Evolutionary conservation across 2,329 filamentous ascomycete species (phyloP), one percentile per base, ranked within the genome.

Genomic region (Penicillium sp.): DNA sequence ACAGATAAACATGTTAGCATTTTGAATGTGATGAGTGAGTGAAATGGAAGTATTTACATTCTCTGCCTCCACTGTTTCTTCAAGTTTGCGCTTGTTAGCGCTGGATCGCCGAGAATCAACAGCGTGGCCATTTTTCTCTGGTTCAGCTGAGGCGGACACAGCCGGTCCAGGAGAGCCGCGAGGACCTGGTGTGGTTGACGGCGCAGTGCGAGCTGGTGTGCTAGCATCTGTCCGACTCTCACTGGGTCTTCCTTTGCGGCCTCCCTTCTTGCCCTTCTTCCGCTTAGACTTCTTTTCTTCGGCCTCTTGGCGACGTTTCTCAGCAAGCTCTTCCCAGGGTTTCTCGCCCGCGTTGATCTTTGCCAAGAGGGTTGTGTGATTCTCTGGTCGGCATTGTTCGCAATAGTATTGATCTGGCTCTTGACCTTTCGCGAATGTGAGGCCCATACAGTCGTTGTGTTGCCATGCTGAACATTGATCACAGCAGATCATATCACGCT

Each of bases 401-500:
- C 93, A 98, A 70, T 85, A 94, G 73, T 98, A 98, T 69, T 87
- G 78, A 53, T 86, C 86, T 28, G 87, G 85, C 48, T 88, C 77
- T 62, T 90, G 82, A 52, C 90, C 72, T 50, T 78, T 86, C 29
- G 84, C 81, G 60, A 87, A 88, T 41, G 84, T 82, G 62, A 96
- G 81, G 46, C 88, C 88, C 76, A 98, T 88, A 67, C 93, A 98
- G 56, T 94, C 84, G 64, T 96, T 96, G 71, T 98, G 93, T 71
- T 98, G 93, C 93, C 93, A 98, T 37, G 85, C 91, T 43, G 82
- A 82, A 70, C 93, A 98, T 41, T 80, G 81, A 69, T 98, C 93
- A 74, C 93, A 98, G 53, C 87, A 88, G 62, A 98, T 95, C 89
- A 95, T 97, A 45, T 89, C 84, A 61, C 93, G 85, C 57, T 86